These are phyloP conservation scores for Daldinia vernicosa DNA, from an alignment of 495 filamentous ascomycete genomes.

Conservation along the genomic window DNA sequence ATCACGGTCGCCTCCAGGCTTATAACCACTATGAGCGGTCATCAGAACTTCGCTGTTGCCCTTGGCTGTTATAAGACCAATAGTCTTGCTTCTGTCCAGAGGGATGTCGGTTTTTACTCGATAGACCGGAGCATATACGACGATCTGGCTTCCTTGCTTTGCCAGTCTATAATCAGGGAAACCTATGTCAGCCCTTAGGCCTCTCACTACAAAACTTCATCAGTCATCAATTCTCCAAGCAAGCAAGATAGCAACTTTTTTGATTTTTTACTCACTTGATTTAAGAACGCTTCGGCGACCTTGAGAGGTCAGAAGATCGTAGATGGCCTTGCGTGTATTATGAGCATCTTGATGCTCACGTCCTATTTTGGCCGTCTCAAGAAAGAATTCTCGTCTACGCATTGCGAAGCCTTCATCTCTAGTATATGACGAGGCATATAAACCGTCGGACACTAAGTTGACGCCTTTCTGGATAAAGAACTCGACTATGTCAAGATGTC, in stretches of 20 bases:
- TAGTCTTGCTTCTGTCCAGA: conserved; percentile 38
- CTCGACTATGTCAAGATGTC: conserved; percentile 33
- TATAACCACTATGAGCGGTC: conserved; percentile 34
- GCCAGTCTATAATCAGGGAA: conserved; percentile 32
- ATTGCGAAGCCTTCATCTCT: conserved; percentile 25
- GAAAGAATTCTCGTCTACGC: conserved; percentile 22
- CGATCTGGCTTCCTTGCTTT: conserved; percentile 34
- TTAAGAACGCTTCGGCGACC: conserved; percentile 22
- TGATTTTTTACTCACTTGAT: conserved; percentile 13
- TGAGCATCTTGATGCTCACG: conserved; percentile 20
- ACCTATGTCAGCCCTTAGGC: conserved; percentile 28
- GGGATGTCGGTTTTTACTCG: conserved; percentile 30
- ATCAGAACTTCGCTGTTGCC: conserved; percentile 26
- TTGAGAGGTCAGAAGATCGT: conserved; percentile 22
- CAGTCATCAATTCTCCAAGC: not conserved
- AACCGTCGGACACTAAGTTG: conserved; percentile 17
- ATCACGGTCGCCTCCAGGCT: conserved; percentile 15
- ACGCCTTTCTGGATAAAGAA: conserved; percentile 32
- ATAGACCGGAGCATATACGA: conserved; percentile 28
- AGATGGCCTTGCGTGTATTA: conserved; percentile 13
- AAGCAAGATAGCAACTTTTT: not conserved
- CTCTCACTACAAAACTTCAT: conserved; percentile 10
- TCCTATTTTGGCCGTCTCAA: conserved; percentile 10
- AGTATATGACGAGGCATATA: conserved; percentile 28
- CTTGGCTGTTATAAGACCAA: conserved; percentile 35